These are phyloP conservation scores for Neonectria punicea DNA, from an alignment of 2,329 filamentous ascomycete genomes.

Conservation along the genomic window DNA sequence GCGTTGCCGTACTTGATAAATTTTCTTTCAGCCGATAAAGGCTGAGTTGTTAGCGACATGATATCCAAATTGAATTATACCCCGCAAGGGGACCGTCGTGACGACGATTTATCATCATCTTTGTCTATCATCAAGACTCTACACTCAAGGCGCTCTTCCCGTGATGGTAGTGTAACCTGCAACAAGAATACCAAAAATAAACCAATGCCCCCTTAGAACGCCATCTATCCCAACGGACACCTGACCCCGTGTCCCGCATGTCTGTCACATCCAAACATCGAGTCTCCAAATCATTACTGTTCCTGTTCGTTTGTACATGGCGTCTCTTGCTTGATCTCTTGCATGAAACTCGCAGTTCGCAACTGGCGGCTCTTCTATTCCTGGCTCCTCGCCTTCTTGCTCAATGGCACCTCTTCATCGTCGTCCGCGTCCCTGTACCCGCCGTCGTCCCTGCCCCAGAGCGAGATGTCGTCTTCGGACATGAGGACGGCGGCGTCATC, in stretches of 20 bases:
- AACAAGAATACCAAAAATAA: conserved; percentile 1
- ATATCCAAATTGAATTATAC: conserved; percentile 36
- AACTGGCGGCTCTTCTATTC: conserved; percentile 10
- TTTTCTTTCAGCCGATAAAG: conserved; percentile 16
- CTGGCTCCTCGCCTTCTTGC: conserved; percentile 21
- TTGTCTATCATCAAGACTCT: conserved; percentile 13
- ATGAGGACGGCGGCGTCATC: conserved; percentile 64
- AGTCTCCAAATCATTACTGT: conserved; percentile 10
- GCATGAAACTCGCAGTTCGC: background rate
- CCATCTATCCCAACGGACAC: conserved; percentile 32
- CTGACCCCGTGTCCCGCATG: background rate
- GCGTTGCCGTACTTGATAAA: conserved; percentile 27
- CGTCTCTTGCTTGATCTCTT: background rate
- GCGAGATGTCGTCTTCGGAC: conserved; percentile 68
- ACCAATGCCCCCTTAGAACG: conserved; percentile 34
- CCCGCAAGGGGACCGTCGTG: conserved; percentile 4
- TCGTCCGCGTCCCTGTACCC: conserved; percentile 49
- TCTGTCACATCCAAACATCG: conserved; percentile 4
- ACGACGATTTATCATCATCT: conserved; percentile 8
- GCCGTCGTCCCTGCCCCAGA: conserved; percentile 61
- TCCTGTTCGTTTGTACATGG: conserved; percentile 14
- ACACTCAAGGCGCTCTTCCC: conserved; percentile 2
- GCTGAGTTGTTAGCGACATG: conserved; percentile 28
- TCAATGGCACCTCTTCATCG: conserved; percentile 40
- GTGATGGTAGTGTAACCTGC: background rate